Conservation (phyloP, 1,284 basidiomycete species). For the Xerocomus minutiporus region DNA sequence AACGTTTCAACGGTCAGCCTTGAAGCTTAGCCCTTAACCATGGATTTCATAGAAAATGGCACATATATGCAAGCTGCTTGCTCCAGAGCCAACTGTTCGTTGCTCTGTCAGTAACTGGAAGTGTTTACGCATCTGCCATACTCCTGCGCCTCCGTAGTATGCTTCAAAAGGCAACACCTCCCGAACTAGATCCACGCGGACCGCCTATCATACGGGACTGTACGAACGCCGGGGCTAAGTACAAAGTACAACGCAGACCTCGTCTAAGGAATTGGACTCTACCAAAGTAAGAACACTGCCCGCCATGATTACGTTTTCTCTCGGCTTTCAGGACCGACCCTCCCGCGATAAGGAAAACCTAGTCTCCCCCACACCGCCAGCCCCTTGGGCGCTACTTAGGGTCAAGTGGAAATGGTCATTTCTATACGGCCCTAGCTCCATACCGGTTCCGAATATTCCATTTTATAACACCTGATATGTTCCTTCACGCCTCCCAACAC, state of each 20-base stretch:
- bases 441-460: neutral
- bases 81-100: neutral
- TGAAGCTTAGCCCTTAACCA: neutral
- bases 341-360: neutral
- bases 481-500: too few relatives aligned
- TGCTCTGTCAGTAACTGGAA: neutral
- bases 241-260: neutral
- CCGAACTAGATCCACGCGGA: neutral
- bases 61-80: neutral
- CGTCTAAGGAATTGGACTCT: neutral
- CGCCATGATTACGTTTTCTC: neutral
- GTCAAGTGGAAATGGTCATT: neutral
- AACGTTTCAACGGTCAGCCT: too few relatives aligned
- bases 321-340: neutral
- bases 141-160: neutral
- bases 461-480: too few relatives aligned
- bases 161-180: neutral
- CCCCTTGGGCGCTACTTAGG: neutral
- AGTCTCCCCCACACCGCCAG: neutral
- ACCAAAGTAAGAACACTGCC: neutral
- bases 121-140: neutral
- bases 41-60: neutral
- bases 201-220: neutral
- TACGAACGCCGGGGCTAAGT: neutral
- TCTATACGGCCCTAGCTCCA: neutral